Evolutionary conservation across 139 green algal genomes (phyloP).

Genomic region (Spirogloea muscicola): DNA sequence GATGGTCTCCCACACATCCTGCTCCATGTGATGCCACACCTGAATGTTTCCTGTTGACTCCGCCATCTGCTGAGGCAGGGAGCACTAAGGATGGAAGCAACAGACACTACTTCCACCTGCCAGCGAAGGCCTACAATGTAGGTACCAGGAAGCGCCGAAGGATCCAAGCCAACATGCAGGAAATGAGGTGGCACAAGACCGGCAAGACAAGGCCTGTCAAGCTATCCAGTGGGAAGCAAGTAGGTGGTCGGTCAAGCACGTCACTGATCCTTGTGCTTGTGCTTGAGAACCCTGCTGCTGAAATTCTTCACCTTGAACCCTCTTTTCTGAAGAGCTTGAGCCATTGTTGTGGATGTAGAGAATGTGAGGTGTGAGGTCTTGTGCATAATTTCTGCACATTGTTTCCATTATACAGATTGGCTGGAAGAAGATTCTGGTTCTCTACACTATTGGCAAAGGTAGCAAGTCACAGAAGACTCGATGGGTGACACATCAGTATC

Average conservation of each 20-base stretch:
- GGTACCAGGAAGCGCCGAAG: constrained; percentile 16
- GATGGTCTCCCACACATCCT: not conserved
- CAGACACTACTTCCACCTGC: constrained; percentile 24
- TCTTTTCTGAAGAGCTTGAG: too few relatives aligned
- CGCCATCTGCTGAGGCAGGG: not conserved
- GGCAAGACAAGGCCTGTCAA: constrained; percentile 23
- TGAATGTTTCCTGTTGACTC: not conserved
- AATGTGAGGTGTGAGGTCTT: not conserved
- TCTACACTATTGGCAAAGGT: constrained; percentile 17
- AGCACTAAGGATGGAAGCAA: constrained; percentile 2
- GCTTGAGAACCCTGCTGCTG: not conserved
- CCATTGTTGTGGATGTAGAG: too few relatives aligned
- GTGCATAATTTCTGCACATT: not conserved
- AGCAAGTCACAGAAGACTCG: constrained; percentile 16
- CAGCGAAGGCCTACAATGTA: not conserved
- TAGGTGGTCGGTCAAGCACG: not conserved
- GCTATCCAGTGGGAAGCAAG: not conserved
- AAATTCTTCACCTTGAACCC: not conserved
- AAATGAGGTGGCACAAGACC: constrained; percentile 30
- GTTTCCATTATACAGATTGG: constrained; percentile 1
- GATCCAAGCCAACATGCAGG: not conserved
- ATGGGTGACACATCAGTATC: constrained; percentile 41
- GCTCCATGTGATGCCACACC: not conserved
- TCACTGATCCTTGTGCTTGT: not conserved
- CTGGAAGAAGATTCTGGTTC: constrained; percentile 38